Evolutionary conservation across 73 alveolate species (phyloP).

Genomic region (Durusdinium trenchii): DNA sequence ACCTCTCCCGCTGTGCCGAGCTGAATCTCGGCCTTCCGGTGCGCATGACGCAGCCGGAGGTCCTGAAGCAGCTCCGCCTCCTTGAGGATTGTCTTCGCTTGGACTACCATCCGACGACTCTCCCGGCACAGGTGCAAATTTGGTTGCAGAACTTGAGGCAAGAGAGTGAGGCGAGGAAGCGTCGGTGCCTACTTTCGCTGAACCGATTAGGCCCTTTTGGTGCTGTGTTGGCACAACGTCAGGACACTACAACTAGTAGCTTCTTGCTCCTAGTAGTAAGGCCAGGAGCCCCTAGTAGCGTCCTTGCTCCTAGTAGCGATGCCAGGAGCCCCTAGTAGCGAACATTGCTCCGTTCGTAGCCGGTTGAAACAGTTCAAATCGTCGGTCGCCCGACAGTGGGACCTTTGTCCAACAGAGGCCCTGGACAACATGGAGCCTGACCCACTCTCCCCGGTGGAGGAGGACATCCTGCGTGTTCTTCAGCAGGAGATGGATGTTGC

Average conservation of each 20-base stretch:
- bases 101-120: slow-evolving; percentile 85
- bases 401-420: too few relatives aligned
- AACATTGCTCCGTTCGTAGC: too few relatives aligned
- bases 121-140: slow-evolving; percentile 70
- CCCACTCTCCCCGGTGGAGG: slow-evolving; percentile 67
- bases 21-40: slow-evolving; percentile 83
- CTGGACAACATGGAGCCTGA: slow-evolving; percentile 44
- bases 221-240: too few relatives aligned
- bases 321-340: too few relatives aligned
- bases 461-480: slow-evolving; percentile 75
- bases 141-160: slow-evolving; percentile 65
- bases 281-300: too few relatives aligned
- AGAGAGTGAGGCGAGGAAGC: slow-evolving; percentile 84
- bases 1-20: slow-evolving; percentile 93
- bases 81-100: slow-evolving; percentile 80
- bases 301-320: too few relatives aligned
- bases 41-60: slow-evolving; percentile 74
- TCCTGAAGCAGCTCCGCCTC: slow-evolving; percentile 62
- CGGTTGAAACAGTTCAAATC: too few relatives aligned
- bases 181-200: too few relatives aligned
- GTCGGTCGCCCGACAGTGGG: too few relatives aligned
- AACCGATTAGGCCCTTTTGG: too few relatives aligned
- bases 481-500: slow-evolving; percentile 76
- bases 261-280: too few relatives aligned
- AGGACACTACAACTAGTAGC: too few relatives aligned